Conservation (phyloP, 805 yeast species). For the Spathaspora passalidarum region DNA sequence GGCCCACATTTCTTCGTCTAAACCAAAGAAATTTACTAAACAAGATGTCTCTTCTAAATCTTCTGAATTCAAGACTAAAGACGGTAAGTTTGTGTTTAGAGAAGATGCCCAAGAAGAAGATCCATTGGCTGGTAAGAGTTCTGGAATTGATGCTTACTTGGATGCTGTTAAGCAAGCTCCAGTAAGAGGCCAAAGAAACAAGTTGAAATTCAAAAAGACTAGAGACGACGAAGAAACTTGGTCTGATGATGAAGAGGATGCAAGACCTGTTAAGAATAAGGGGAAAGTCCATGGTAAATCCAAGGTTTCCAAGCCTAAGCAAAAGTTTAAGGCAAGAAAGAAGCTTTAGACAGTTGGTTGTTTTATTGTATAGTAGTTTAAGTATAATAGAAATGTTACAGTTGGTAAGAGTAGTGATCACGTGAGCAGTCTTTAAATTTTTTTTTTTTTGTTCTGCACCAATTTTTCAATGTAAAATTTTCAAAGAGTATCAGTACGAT, state of each 20-base stretch:
- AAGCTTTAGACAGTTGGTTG: constrained; percentile 40
- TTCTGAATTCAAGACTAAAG: constrained; percentile 47
- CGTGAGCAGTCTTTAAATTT: no score
- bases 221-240: constrained; percentile 47
- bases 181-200: constrained; percentile 88
- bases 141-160: constrained; percentile 85
- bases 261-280: constrained; percentile 10
- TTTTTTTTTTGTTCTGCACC: no score
- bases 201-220: constrained; percentile 78
- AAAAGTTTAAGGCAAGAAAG: constrained; percentile 57
- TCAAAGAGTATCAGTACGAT: no score
- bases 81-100: constrained; percentile 68
- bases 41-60: constrained; percentile 34
- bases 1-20: constrained; percentile 85
- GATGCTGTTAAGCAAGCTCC: constrained; percentile 95
- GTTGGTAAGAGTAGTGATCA: no score
- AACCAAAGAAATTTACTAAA: constrained; percentile 61
- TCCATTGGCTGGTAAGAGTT: constrained; percentile 35
- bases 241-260: constrained; percentile 45
- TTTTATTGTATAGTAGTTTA: neutral
- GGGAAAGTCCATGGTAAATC: constrained; percentile 17
- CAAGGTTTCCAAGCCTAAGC: constrained; percentile 38
- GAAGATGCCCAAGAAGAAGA: constrained; percentile 49
- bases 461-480: no score
- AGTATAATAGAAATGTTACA: neutral